phyloP scores from a whole-genome alignment of 2,329 filamentous ascomycete genomes.

The Acephala macrosclerotiorum region DNA sequence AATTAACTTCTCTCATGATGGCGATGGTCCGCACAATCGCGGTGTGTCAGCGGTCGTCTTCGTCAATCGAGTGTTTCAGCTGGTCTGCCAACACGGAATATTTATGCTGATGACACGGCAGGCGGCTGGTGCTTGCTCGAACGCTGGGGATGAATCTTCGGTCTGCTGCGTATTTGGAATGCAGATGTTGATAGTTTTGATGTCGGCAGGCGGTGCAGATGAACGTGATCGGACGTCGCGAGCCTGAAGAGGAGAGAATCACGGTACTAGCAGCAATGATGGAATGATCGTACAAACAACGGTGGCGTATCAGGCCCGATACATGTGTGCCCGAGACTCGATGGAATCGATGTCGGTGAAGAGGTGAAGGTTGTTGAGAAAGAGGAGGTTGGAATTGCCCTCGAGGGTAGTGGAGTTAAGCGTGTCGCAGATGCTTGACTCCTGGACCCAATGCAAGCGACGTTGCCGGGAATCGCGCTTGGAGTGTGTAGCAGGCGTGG shows the following conservation, averaged over 20 bases:
- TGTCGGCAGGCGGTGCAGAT: conserved; percentile 25
- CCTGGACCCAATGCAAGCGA: conserved; percentile 20
- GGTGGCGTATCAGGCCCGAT: conserved; percentile 25
- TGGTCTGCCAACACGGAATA: conserved; percentile 24
- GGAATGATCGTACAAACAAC: conserved; percentile 34
- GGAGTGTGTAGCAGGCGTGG: not conserved
- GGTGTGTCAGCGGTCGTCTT: conserved; percentile 26
- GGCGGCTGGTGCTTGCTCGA: conserved; percentile 33
- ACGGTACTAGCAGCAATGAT: conserved; percentile 22
- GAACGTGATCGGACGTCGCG: conserved; percentile 36
- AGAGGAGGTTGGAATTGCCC: conserved; percentile 24
- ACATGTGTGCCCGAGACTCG: conserved; percentile 26
- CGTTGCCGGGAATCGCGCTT: not conserved
- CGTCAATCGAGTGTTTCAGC: conserved; percentile 31
- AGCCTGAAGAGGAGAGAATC: conserved; percentile 26
- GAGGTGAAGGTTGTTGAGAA: conserved; percentile 14
- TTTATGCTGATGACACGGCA: conserved; percentile 21
- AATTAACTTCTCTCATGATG: conserved; percentile 99
- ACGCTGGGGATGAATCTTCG: conserved; percentile 18
- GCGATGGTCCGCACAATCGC: conserved; percentile 33
- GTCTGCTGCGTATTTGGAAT: conserved; percentile 22
- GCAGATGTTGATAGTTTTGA: conserved; percentile 32
- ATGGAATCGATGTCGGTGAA: conserved; percentile 25
- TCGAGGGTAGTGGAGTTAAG: conserved; percentile 26
- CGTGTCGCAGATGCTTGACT: conserved; percentile 31